Evolutionary conservation across 2,329 filamentous ascomycete genomes (phyloP), one percentile per base, ranked within the genome.

Genomic region (Trichothecium sympodiale): DNA sequence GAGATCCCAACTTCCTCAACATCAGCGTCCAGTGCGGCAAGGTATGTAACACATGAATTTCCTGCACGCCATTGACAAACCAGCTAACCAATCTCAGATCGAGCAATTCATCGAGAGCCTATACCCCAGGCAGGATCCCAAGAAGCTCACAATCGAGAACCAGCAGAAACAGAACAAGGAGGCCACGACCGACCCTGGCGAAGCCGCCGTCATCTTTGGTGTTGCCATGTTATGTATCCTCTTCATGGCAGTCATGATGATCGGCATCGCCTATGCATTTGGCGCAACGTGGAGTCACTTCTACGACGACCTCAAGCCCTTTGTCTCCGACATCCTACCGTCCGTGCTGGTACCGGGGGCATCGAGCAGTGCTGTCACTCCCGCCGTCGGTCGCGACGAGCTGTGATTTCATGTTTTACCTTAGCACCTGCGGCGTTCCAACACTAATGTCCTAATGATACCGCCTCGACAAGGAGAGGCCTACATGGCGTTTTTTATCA

Each of bases 51-150:
- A 31, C n/a, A 9, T 17, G 8, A n/a, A 27, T 23, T 14, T 20
- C 18, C 29, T 31, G 14, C n/a, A 12, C n/a, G 3, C 14, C 3
- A 5, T 5, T 13, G 16, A 23, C 9, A 2, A 23, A 8, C 29
- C n/a, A 34, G 23, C 50, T 55, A 40, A 45, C 39, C 17, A 18
- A 2, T 8, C 25, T 4, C 49, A 91, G 83, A 84, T 94, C 45
- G 88, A 96, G 57, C 83, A 91, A 66, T 94, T 94, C 56, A 94
- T 96, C 55, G 89, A 96, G 60, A 80, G 78, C 5, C 77, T 96
- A 47, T 96, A 88, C 74, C 91, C 91, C 4, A 73, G 76, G 8
- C 86, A 94, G 59, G 77, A 83, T 43, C 73, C 83, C 31, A 78
- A 81, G 50, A 64, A 66, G 41, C 56, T 74, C 26, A 59, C 64